Percentiles rank a stretch among this genome's conserved stretches.
These are phyloP conservation scores for Lepiota brunneoincarnata DNA, from an alignment of 768 basidiomycete genomes.

Conservation along the genomic window DNA sequence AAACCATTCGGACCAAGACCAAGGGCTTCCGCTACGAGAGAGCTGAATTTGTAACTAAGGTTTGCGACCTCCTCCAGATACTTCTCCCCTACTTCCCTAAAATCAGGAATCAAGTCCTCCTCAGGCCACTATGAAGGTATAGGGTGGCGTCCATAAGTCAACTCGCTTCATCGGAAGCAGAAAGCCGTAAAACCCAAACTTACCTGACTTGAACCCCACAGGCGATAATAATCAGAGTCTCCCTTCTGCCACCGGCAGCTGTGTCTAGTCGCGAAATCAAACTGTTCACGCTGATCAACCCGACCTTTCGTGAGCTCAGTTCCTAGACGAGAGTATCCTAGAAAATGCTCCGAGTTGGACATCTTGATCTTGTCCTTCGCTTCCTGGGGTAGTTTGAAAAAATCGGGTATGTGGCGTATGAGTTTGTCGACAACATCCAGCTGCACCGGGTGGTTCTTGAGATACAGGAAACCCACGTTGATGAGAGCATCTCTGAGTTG, in stretches of 20 bases:
- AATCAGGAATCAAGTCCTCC: constrained; percentile 69
- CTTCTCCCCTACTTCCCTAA: constrained; percentile 49
- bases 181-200: constrained; percentile 13
- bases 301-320: constrained; percentile 73
- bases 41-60: constrained; percentile 60
- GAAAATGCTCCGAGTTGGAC: constrained; percentile 74
- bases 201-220: constrained; percentile 80
- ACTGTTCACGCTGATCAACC: constrained; percentile 76
- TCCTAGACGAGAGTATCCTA: constrained; percentile 74
- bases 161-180: neutral
- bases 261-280: constrained; percentile 74
- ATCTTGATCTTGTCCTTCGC: constrained; percentile 66
- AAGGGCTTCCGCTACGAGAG: constrained; percentile 66
- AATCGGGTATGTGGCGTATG: constrained; percentile 57
- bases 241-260: constrained; percentile 55
- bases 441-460: constrained; percentile 61
- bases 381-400: constrained; percentile 71
- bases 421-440: constrained; percentile 45
- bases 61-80: constrained; percentile 61
- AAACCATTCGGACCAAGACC: constrained; percentile 61
- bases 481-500: constrained; percentile 71
- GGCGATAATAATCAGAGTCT: constrained; percentile 61
- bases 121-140: constrained; percentile 64
- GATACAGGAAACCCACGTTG: constrained; percentile 81
- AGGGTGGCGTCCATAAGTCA: neutral